These are phyloP conservation scores for Dentiscutata heterogama DNA, from an alignment of 371 early-diverging fungal species.

Conservation along the genomic window DNA sequence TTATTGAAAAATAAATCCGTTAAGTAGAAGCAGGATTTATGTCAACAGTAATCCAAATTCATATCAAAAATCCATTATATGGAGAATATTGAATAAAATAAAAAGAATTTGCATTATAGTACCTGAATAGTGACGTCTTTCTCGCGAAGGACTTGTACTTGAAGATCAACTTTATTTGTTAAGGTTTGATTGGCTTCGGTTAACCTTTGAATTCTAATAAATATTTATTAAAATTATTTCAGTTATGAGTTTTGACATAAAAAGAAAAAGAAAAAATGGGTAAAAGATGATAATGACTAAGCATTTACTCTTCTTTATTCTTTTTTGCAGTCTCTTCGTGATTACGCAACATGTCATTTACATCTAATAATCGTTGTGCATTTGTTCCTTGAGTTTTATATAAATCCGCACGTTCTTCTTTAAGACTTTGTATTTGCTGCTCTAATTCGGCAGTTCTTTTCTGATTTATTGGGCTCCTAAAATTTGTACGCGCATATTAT, in stretches of 20 bases:
- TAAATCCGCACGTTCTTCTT: slow-evolving; percentile 89
- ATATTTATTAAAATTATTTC: not conserved
- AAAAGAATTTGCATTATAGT: slow-evolving; percentile 12
- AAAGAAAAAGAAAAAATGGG: slow-evolving; percentile 1
- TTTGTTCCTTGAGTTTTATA: slow-evolving; percentile 93
- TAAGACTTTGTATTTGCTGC: slow-evolving; percentile 74
- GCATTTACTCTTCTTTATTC: slow-evolving; percentile 74
- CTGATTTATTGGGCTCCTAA: slow-evolving; percentile 55
- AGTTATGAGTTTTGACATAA: not conserved
- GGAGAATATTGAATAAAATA: not conserved
- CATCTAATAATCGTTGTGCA: slow-evolving; percentile 87
- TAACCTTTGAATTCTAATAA: slow-evolving; percentile 61
- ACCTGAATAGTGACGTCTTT: slow-evolving; percentile 92
- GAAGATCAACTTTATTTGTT: slow-evolving; percentile 61
- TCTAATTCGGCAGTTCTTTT: slow-evolving; percentile 80
- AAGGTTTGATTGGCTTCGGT: slow-evolving; percentile 56
- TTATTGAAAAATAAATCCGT: no score
- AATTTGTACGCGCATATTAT: not conserved
- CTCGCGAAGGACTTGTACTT: slow-evolving; percentile 73
- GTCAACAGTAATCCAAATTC: no score
- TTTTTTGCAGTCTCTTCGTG: slow-evolving; percentile 73
- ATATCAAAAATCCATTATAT: not conserved
- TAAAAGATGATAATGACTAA: not conserved
- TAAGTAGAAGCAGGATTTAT: no score
- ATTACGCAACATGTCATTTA: slow-evolving; percentile 80